Evolutionary conservation across 805 yeast species (phyloP), one percentile per base, ranked within the genome.

Genomic region (Lipomyces orientalis): DNA sequence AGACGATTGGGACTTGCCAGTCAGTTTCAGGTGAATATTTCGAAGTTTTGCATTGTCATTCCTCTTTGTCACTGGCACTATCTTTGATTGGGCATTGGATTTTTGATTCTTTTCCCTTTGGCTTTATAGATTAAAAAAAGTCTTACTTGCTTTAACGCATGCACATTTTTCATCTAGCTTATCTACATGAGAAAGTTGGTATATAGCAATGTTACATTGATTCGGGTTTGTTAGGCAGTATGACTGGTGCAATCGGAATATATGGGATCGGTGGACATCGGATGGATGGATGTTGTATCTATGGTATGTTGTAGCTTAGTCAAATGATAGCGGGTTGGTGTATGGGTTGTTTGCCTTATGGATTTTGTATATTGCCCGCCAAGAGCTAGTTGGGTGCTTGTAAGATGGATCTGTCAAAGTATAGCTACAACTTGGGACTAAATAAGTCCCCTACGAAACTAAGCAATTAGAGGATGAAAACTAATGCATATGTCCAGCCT

Each of bases 1-100:
- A 33, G 55, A 46, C 25, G 46, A 49, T n/a, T 52, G 55, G 55
- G 55, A 52, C 9, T 8, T 52, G n/a, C n/a, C 55, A 5, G 55
- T 52, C 55, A 12, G 55, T 0, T 7, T 9, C 49, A 43, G 49
- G 16, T 7, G 49, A 16, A 37, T 37, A 37, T 43, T 16, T 16
- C 22, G 49, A 43, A 5, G n/a, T 6, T 43, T 43, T 43, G 49
- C 49, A 43, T 43, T 37, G 7, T 43, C 22, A n/a, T 43, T 19
- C 49, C 19, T 16, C 19, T 43, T n/a, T 43, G 19, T 35, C 39
- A 4, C 16, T 14, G 39, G 43, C 43, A 12, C 10, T 37, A 16
- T 43, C n/a, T 16, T 43, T 43, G 49, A 43, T 43, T 25, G 29
- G 3, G 29, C 29, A 25, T 25, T 25, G 29, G 29, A 25, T 25